A percentile compares a stretch with the other conserved stretches of the same genome.
These are phyloP conservation scores for Fusarium gaditjirri DNA, from an alignment of 2,329 filamentous ascomycete species.

Conservation along the genomic window DNA sequence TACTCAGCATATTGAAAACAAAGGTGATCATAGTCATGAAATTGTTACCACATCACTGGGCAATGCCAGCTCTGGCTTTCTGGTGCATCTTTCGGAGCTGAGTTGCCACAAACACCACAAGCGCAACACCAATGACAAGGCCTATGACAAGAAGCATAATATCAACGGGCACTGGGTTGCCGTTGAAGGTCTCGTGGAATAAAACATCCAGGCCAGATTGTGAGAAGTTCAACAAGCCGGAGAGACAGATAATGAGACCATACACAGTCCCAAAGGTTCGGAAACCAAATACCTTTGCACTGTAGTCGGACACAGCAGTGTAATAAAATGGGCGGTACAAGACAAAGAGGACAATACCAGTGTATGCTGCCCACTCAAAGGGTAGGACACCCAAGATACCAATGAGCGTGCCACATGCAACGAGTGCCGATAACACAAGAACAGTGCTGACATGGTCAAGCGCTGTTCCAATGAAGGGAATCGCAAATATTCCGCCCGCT, in stretches of 20 bases:
- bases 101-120: constrained; percentile 74
- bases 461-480: constrained; percentile 85
- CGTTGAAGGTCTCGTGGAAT: constrained; percentile 76
- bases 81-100: constrained; percentile 50
- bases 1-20: not conserved
- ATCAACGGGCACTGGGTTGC: constrained; percentile 83
- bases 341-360: constrained; percentile 82
- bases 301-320: constrained; percentile 88
- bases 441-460: constrained; percentile 81
- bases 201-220: constrained; percentile 83
- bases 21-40: no score
- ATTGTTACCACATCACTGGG: constrained; percentile 14
- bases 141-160: constrained; percentile 71
- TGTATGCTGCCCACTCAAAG: constrained; percentile 75
- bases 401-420: constrained; percentile 76
- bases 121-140: constrained; percentile 68
- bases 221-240: constrained; percentile 84
- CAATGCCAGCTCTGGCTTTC: constrained; percentile 42
- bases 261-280: constrained; percentile 95
- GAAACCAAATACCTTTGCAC: constrained; percentile 92
- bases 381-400: constrained; percentile 81
- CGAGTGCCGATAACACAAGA: constrained; percentile 75
- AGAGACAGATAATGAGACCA: constrained; percentile 86
- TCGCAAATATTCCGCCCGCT: constrained; percentile 82
- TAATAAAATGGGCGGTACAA: constrained; percentile 91